Percentiles rank a stretch among this genome's conserved stretches.
Evolutionary conservation across 2,329 filamentous ascomycete genomes (phyloP).

Genomic region (Penicillium verrucosum): DNA sequence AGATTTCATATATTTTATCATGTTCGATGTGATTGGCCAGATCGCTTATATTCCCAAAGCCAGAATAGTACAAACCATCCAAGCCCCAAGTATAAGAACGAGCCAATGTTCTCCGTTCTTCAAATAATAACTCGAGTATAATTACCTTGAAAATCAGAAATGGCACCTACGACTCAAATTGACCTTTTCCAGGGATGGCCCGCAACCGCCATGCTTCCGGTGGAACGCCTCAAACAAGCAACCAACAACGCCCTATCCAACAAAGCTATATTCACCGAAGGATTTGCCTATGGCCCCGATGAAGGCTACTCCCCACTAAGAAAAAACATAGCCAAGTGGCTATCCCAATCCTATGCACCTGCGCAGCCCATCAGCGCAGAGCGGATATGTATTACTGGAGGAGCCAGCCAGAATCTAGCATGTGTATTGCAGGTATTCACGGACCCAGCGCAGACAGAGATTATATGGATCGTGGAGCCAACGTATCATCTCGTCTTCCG

Average conservation of each 20-base stretch:
- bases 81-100: background rate
- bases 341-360: constrained; percentile 58
- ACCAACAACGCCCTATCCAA: constrained; percentile 59
- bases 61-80: background rate
- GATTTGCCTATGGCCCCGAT: constrained; percentile 73
- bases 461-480: constrained; percentile 74
- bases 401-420: constrained; percentile 75
- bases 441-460: constrained; percentile 68
- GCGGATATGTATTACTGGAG: constrained; percentile 74
- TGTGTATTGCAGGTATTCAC: constrained; percentile 73
- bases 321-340: constrained; percentile 64
- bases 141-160: background rate
- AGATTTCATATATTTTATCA: background rate
- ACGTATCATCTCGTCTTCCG: constrained; percentile 75
- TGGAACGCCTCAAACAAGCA: constrained; percentile 57
- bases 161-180: constrained; percentile 24
- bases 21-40: constrained; percentile 1
- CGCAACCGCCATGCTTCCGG: constrained; percentile 60
- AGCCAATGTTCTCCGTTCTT: background rate
- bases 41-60: constrained; percentile 6
- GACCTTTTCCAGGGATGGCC: constrained; percentile 45
- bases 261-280: constrained; percentile 55
- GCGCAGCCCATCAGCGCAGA: constrained; percentile 44
- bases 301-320: constrained; percentile 66
- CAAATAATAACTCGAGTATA: background rate